These are phyloP conservation scores for Mycena sp. DNA, from an alignment of 1,284 basidiomycete genomes.

Conservation along the genomic window DNA sequence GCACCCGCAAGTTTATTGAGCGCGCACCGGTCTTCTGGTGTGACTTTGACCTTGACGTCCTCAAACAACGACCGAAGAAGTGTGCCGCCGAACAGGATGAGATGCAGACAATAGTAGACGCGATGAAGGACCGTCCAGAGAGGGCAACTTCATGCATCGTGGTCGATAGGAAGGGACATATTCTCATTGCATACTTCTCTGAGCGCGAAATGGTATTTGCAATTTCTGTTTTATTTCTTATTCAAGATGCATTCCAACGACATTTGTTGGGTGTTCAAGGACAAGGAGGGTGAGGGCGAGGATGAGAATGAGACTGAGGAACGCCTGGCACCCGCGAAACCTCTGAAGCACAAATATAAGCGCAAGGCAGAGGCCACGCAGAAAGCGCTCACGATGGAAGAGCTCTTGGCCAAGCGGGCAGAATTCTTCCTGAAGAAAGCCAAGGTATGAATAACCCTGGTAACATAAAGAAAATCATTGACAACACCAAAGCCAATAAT, in stretches of 20 bases:
- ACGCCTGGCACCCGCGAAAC: not conserved
- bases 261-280: not conserved
- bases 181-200: constrained; percentile 2
- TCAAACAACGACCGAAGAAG: not conserved
- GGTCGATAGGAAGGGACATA: not conserved
- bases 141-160: not conserved
- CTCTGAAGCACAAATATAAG: not conserved
- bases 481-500: constrained; percentile 9
- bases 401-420: not conserved
- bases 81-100: not conserved
- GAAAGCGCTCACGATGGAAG: constrained; percentile 1
- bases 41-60: not conserved
- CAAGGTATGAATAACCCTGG: constrained; percentile 1
- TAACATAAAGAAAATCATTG: constrained; percentile 11
- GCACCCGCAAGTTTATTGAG: not conserved
- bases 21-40: not conserved
- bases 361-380: not conserved
- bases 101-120: not conserved
- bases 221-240: not conserved
- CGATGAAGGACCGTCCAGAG: not conserved
- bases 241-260: not conserved
- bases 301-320: constrained; percentile 1
- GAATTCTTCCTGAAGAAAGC: constrained; percentile 3
- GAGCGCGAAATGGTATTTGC: not conserved
- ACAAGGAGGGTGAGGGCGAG: not conserved